Percentiles rank a stretch among this genome's conserved stretches.
Conservation (phyloP, 805 yeast species). For the Cyberlindnera subsufficiens region DNA sequence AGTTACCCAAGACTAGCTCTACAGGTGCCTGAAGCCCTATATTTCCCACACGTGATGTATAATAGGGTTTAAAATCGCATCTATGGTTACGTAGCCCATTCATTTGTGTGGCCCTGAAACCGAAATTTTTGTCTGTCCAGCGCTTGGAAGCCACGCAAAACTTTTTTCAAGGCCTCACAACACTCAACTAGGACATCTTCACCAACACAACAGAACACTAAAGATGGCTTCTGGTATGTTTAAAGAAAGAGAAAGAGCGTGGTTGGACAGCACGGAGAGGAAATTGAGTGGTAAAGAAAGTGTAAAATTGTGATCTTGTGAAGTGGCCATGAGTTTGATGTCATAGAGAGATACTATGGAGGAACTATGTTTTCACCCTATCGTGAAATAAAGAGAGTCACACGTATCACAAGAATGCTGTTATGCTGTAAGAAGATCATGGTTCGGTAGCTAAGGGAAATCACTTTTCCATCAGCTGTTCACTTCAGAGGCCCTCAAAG, state of each 20-base stretch:
- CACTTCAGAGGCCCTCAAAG: too few species aligned
- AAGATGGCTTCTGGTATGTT: conserved; percentile 26
- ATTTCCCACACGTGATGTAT: conserved; percentile 1
- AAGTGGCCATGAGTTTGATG: too few species aligned
- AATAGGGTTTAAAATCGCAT: conserved; percentile 3
- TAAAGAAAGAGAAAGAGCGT: background rate
- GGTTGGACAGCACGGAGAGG: background rate
- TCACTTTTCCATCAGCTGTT: too few species aligned
- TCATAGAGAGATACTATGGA: too few species aligned
- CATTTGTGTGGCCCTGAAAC: conserved; percentile 1
- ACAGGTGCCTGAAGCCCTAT: too few species aligned
- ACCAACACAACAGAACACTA: conserved; percentile 17
- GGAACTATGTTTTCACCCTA: too few species aligned
- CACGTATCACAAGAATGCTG: too few species aligned
- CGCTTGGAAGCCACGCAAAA: conserved; percentile 20
- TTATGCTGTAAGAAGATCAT: too few species aligned
- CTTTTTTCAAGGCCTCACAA: conserved; percentile 17
- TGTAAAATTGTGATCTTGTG: too few species aligned
- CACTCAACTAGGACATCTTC: background rate
- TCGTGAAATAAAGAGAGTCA: too few species aligned
- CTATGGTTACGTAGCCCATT: conserved; percentile 3
- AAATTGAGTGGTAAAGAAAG: background rate
- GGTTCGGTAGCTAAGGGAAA: too few species aligned
- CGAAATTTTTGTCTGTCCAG: conserved; percentile 1
- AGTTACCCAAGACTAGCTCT: too few species aligned